Evolutionary conservation across 1,284 basidiomycete species (phyloP).

Genomic region (Singerocomus inundabilis): DNA sequence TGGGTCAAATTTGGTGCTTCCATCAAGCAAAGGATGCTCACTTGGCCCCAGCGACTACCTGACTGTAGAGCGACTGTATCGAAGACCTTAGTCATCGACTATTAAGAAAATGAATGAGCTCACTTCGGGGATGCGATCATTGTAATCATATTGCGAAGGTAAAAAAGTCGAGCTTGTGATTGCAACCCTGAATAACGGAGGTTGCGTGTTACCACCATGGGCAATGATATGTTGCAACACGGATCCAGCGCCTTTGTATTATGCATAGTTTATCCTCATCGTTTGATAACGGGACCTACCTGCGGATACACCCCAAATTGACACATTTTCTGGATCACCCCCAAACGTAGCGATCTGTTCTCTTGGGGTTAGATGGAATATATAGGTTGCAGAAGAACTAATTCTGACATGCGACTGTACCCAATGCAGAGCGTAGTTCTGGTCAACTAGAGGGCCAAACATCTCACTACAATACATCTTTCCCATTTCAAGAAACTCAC

Average conservation of each 20-base stretch:
- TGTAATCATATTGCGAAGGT: slow-evolving; percentile 43
- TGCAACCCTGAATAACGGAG: slow-evolving; percentile 42
- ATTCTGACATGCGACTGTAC: slow-evolving; percentile 14
- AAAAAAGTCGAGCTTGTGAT: slow-evolving; percentile 45
- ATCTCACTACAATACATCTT: not conserved
- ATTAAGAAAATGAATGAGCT: not conserved
- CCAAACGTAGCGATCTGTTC: slow-evolving; percentile 11
- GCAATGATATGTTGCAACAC: slow-evolving; percentile 29
- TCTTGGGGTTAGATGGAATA: not conserved
- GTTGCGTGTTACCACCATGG: slow-evolving; percentile 33
- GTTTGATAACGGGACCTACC: slow-evolving; percentile 8
- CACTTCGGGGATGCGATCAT: slow-evolving; percentile 43
- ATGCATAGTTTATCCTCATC: not conserved
- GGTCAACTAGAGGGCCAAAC: slow-evolving; percentile 10
- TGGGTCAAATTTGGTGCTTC: not conserved
- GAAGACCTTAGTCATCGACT: not conserved
- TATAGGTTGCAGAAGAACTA: not conserved
- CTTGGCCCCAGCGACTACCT: slow-evolving; percentile 2
- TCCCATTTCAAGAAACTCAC: slow-evolving; percentile 1
- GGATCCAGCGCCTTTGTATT: slow-evolving; percentile 19
- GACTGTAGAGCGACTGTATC: slow-evolving; percentile 3
- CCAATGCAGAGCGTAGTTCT: slow-evolving; percentile 16
- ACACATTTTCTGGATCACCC: slow-evolving; percentile 25
- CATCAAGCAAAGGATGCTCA: not conserved
- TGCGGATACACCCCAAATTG: slow-evolving; percentile 28